Evolutionary conservation across 106 monocot species (phyloP).

Genomic region (Dendrobium chrysotoxum): DNA sequence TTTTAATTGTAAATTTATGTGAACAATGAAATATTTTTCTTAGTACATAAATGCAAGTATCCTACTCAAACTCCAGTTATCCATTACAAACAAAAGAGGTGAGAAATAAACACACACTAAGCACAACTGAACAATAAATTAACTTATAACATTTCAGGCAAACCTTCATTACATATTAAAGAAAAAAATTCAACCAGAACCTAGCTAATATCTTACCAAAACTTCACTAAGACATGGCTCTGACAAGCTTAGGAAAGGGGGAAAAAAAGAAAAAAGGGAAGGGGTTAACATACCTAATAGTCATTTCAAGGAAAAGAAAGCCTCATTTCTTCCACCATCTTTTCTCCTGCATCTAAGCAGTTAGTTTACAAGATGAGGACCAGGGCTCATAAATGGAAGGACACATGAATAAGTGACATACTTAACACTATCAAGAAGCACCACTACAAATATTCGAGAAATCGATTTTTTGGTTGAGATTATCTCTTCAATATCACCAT

Average conservation of each 20-base stretch:
- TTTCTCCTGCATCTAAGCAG: not conserved
- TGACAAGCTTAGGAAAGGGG: not conserved
- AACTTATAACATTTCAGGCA: no score
- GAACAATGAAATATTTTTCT: no score
- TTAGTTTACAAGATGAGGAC: constrained; percentile 56
- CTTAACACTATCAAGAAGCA: constrained; percentile 59
- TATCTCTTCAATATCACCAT: constrained; percentile 44
- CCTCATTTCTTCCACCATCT: constrained; percentile 2
- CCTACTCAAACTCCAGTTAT: no score
- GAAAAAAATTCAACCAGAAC: not conserved
- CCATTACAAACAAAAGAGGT: no score
- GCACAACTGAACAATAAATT: no score
- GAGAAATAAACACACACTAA: no score
- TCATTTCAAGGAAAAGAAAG: not conserved
- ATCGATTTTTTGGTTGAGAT: constrained; percentile 41
- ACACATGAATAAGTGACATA: constrained; percentile 72
- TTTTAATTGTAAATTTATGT: no score
- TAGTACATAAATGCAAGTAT: no score
- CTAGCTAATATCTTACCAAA: not conserved
- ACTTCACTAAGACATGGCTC: not conserved
- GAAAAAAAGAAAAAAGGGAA: not conserved
- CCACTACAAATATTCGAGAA: constrained; percentile 66
- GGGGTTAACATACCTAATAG: not conserved
- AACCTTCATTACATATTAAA: not conserved
- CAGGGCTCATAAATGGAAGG: constrained; percentile 44